Evolutionary conservation across 164 flowering plant genomes (phyloP), one percentile per base, ranked within the genome.

Genomic region (Aristolochia fimbriata): DNA sequence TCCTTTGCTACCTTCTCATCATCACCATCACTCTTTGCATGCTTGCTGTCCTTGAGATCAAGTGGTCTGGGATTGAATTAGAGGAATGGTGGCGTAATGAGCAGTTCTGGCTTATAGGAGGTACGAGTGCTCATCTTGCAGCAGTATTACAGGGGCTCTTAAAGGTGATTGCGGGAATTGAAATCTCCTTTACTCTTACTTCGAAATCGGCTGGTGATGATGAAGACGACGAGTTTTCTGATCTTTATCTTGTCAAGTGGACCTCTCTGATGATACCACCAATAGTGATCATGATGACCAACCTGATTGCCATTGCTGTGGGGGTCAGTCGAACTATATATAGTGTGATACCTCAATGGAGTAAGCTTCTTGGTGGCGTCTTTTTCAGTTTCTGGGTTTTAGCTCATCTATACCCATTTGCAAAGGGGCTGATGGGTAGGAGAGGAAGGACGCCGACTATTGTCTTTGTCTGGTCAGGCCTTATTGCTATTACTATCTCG

Each of bases 61-160:
- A 85, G 58, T 90, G 97, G 97, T 82, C 97, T 0, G 88, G 88
- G 3, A 80, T 90, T 37, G 68, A 59, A 16, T 69, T 90, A 1
- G 95, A 87, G 47, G 91, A 87, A 52, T 90, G 97, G 97, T 88
- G 96, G 96, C 60, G 93, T 15, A 88, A 88, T 56, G 96, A 88
- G 64, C 96, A 88, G 72, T 88, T 89, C 62, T 89, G 96, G 96
- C 61, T 90, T 14, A 90, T 90, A 24, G 92, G 91, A 47, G 97
- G 97, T 50, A 87, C 95, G 14, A 87, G 95, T 64, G 90, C 97
- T 9, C 97, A 90, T 62, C 74, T 87, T 22, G 93, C 86, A 17
- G 97, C 97, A 6, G 97, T 90, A 21, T 70, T 90, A 20, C 97
- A 90, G 54, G 97, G 95, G 0, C 77, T 90, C 14, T 78, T 90